These are phyloP conservation scores for Euphorbia schlechtendalii DNA, from an alignment of 441 rosid genomes.

Conservation along the genomic window DNA sequence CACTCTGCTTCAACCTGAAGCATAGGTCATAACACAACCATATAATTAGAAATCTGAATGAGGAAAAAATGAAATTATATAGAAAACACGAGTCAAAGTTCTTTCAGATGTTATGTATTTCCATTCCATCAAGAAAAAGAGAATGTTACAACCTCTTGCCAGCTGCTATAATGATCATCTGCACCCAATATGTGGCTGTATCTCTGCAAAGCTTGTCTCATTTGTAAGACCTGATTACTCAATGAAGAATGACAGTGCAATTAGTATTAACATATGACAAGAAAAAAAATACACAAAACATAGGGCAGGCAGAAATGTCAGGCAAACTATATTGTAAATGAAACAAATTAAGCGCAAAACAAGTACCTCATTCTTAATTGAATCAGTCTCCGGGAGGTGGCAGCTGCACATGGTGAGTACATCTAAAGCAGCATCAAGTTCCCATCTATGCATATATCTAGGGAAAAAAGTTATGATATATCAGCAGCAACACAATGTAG, in stretches of 20 bases:
- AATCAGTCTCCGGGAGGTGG: constrained; percentile 67
- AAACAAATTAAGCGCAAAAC: constrained; percentile 3
- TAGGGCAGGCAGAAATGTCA: constrained; percentile 14
- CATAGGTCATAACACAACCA: not conserved
- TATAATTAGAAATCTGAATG: not conserved
- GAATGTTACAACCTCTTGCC: constrained; percentile 83
- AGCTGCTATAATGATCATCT: constrained; percentile 85
- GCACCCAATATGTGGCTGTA: constrained; percentile 85
- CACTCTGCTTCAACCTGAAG: constrained; percentile 85
- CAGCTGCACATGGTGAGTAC: constrained; percentile 99
- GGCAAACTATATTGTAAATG: constrained; percentile 9
- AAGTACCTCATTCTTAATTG: constrained; percentile 62
- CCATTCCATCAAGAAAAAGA: constrained; percentile 7
- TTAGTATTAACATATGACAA: not conserved
- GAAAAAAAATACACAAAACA: constrained; percentile 5
- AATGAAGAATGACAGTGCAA: constrained; percentile 12
- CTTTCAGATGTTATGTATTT: not conserved
- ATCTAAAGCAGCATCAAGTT: constrained; percentile 85
- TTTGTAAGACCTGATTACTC: constrained; percentile 60
- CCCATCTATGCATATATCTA: constrained; percentile 94
- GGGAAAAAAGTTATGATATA: constrained; percentile 2
- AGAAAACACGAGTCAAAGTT: not conserved
- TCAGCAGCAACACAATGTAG: not conserved
- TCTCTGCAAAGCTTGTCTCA: constrained; percentile 83
- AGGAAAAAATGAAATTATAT: not conserved